Evolutionary conservation across 495 filamentous ascomycete genomes (phyloP).

Genomic region (Clohesyomyces aquaticus): DNA sequence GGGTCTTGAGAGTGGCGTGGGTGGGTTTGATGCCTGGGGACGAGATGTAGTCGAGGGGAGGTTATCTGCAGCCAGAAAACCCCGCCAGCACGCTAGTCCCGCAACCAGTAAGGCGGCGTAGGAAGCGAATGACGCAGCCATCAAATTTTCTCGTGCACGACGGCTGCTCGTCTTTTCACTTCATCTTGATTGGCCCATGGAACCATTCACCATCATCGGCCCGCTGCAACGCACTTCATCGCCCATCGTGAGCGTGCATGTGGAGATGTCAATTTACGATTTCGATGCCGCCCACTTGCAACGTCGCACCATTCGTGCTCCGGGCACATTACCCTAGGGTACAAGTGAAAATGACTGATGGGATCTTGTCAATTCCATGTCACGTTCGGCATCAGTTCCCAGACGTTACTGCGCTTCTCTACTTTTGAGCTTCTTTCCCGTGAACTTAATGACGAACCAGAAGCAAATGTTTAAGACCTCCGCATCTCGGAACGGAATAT

Average conservation of each 20-base stretch:
- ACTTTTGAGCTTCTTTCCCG: too few species aligned
- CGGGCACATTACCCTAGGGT: too few species aligned
- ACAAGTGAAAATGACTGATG: not conserved
- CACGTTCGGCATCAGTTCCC: too few species aligned
- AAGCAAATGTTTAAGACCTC: too few species aligned
- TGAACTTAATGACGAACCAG: too few species aligned
- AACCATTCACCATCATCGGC: not conserved
- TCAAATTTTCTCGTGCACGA: conserved; percentile 9
- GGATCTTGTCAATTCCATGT: not conserved
- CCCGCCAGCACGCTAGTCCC: not conserved
- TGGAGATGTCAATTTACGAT: not conserved
- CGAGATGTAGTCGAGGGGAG: not conserved
- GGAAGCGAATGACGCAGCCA: conserved; percentile 12
- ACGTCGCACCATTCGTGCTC: too few species aligned
- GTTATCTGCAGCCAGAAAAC: not conserved
- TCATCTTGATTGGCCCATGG: conserved; percentile 6
- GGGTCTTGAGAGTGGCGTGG: not conserved
- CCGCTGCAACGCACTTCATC: not conserved
- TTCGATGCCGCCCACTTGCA: too few species aligned
- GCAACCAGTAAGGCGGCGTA: not conserved
- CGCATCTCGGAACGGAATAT: too few species aligned
- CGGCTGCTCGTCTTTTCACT: not conserved
- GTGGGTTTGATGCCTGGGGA: conserved; percentile 5
- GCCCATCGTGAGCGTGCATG: not conserved
- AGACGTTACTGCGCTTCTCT: too few species aligned